Evolutionary conservation across 1,284 basidiomycete species (phyloP).

Genomic region (Grifola frondosa): DNA sequence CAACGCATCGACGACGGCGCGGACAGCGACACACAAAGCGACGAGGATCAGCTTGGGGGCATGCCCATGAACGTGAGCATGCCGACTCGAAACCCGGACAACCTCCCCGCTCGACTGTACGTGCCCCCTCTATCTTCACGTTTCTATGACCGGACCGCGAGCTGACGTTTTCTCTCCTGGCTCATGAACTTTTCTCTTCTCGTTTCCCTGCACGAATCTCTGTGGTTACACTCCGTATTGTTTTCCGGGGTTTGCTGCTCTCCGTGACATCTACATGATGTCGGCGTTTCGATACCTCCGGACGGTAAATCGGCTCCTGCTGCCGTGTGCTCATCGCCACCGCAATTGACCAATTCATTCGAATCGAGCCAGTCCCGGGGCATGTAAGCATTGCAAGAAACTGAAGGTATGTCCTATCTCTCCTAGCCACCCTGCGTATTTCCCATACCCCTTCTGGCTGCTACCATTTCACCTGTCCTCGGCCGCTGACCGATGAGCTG

Average conservation of each 20-base stretch:
- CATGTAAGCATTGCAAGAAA: slow-evolving; percentile 80
- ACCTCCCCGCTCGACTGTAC: slow-evolving; percentile 22
- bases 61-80: slow-evolving; percentile 20
- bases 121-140: slow-evolving; percentile 14
- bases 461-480: slow-evolving; percentile 12
- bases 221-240: slow-evolving; percentile 6
- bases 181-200: neutral
- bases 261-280: slow-evolving; percentile 7
- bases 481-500: slow-evolving; percentile 12
- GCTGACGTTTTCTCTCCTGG: neutral
- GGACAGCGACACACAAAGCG: slow-evolving; percentile 22
- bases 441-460: slow-evolving; percentile 7
- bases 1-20: slow-evolving; percentile 15
- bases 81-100: slow-evolving; percentile 19
- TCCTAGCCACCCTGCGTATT: slow-evolving; percentile 3
- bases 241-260: slow-evolving; percentile 12
- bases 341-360: neutral
- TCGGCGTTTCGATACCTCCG: slow-evolving; percentile 11
- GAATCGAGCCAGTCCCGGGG: slow-evolving; percentile 56
- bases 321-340: slow-evolving; percentile 2
- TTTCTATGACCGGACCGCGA: neutral
- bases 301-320: slow-evolving; percentile 1
- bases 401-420: slow-evolving; percentile 69
- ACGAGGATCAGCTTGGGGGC: slow-evolving; percentile 17
- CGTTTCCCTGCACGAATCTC: slow-evolving; percentile 1